Percentiles rank a stretch among this genome's conserved stretches.
Evolutionary conservation across 192 early-diverging fungal genomes (phyloP).

Genomic region (Kappamyces sp.): DNA sequence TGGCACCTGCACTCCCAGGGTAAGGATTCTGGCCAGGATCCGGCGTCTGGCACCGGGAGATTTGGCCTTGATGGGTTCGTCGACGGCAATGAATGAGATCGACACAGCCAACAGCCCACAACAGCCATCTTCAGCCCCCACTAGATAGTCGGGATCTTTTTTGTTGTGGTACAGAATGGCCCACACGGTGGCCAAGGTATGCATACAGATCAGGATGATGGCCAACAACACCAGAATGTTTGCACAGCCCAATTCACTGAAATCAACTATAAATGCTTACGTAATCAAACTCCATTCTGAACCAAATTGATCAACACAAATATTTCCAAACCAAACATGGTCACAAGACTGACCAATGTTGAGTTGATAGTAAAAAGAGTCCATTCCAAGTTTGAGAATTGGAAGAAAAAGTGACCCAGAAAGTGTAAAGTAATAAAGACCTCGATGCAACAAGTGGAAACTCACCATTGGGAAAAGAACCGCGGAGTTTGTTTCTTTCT

Average conservation of each 20-base stretch:
- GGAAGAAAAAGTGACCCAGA: conserved; percentile 36
- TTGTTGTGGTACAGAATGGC: conserved; percentile 19
- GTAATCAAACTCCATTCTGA: conserved; percentile 35
- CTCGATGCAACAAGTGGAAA: conserved; percentile 44
- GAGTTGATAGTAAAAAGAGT: conserved; percentile 27
- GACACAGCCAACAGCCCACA: conserved; percentile 43
- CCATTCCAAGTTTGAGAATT: conserved; percentile 47
- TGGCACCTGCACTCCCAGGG: conserved; percentile 35
- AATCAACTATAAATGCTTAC: not conserved
- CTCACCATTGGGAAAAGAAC: conserved; percentile 31
- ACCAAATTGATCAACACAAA: conserved; percentile 43
- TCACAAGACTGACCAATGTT: conserved; percentile 22
- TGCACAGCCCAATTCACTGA: conserved; percentile 34
- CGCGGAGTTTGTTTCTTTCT: not conserved
- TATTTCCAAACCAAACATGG: conserved; percentile 29
- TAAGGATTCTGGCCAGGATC: conserved; percentile 24
- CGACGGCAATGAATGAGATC: conserved; percentile 31
- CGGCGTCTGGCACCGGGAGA: conserved; percentile 23
- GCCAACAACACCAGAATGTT: conserved; percentile 37
- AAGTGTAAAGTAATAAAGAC: conserved; percentile 42
- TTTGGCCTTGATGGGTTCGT: conserved; percentile 32
- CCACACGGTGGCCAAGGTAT: conserved; percentile 37
- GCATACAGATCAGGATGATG: conserved; percentile 35
- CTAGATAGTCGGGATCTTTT: conserved; percentile 36
- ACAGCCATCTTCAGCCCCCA: conserved; percentile 45